Evolutionary conservation across 2,329 filamentous ascomycete genomes (phyloP).

Genomic region (Eurotiales sp.): DNA sequence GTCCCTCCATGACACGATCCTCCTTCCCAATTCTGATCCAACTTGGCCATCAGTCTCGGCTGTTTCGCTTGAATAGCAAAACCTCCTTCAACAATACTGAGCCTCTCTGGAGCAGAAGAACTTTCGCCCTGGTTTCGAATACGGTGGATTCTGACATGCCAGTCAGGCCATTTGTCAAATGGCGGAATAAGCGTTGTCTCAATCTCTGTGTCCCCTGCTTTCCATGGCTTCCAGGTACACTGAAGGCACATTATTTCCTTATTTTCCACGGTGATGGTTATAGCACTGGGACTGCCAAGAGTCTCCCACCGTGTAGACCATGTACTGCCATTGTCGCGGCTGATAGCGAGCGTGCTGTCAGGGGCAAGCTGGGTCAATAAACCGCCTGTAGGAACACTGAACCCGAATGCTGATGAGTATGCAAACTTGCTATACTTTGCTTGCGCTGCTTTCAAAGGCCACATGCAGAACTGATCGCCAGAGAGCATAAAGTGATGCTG

Average conservation of each 20-base stretch:
- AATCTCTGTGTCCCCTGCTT: not conserved
- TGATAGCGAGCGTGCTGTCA: not conserved
- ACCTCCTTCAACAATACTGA: too few species aligned
- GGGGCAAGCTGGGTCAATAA: slow-evolving; percentile 5
- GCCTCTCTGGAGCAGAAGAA: too few species aligned
- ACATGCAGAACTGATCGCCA: slow-evolving; percentile 18
- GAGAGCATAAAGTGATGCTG: slow-evolving; percentile 20
- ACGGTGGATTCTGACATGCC: slow-evolving; percentile 1
- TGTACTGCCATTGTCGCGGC: not conserved
- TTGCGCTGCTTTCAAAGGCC: slow-evolving; percentile 20
- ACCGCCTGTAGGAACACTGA: slow-evolving; percentile 37
- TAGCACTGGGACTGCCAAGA: not conserved
- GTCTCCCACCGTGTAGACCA: not conserved
- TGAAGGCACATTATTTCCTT: not conserved
- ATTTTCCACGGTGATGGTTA: not conserved
- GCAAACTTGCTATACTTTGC: slow-evolving; percentile 49
- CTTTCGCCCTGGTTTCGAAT: not conserved
- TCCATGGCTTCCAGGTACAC: not conserved
- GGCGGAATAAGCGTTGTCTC: not conserved
- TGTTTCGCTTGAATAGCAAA: too few species aligned
- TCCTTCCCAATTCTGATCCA: too few species aligned
- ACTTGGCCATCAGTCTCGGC: too few species aligned
- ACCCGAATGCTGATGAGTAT: slow-evolving; percentile 47
- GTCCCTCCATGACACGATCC: too few species aligned
- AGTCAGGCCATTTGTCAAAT: not conserved